Evolutionary conservation across 2,329 filamentous ascomycete genomes (phyloP).

Genomic region (Colletotrichum acutatum): DNA sequence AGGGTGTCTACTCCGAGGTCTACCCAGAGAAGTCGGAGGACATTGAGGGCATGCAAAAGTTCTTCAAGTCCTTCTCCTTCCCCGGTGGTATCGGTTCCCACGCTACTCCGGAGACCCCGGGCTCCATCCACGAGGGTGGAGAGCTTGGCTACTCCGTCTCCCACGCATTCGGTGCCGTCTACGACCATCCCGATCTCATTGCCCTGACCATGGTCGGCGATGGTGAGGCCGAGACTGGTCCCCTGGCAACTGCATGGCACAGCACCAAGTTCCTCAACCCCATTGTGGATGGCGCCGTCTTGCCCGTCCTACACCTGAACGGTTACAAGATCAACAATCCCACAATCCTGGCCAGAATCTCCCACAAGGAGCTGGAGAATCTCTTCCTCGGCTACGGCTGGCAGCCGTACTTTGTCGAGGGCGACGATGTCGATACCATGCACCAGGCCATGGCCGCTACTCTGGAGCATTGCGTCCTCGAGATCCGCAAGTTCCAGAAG

Average conservation of each 20-base stretch:
- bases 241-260: conserved; percentile 83
- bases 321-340: conserved; percentile 90
- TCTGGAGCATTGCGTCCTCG: conserved; percentile 75
- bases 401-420: conserved; percentile 84
- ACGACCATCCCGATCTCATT: conserved; percentile 79
- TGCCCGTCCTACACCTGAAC: conserved; percentile 82
- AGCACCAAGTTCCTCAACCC: conserved; percentile 86
- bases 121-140: conserved; percentile 81
- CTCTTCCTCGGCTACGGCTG: conserved; percentile 82
- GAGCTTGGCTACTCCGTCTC: conserved; percentile 86
- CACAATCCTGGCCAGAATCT: conserved; percentile 77
- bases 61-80: conserved; percentile 88
- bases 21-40: conserved; percentile 80
- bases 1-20: conserved; percentile 81
- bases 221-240: conserved; percentile 84
- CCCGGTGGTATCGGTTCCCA: conserved; percentile 83
- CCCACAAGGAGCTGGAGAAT: conserved; percentile 76
- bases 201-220: conserved; percentile 83
- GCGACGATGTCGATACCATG: conserved; percentile 78
- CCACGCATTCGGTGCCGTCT: conserved; percentile 82
- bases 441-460: conserved; percentile 86
- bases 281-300: conserved; percentile 79
- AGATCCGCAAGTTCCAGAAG: conserved; percentile 77
- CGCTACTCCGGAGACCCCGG: conserved; percentile 82
- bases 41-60: conserved; percentile 74